Percentiles rank a stretch among this genome's conserved stretches.
phyloP scores from a whole-genome alignment of 2,329 filamentous ascomycete genomes.

The Aspergillus brunneoviolaceus region DNA sequence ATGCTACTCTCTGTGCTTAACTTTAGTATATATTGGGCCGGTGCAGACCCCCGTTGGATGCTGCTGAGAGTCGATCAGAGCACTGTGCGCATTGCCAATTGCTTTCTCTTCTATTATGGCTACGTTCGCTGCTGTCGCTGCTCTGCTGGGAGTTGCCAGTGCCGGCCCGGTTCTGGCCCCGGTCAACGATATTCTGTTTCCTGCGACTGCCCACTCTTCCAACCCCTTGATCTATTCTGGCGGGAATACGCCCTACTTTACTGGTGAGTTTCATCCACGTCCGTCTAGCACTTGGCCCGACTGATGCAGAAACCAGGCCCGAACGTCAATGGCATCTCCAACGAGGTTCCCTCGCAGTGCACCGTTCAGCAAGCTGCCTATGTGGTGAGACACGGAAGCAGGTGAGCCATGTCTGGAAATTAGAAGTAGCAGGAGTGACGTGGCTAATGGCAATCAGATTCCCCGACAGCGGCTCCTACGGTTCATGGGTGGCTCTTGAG shows the following conservation, averaged over 20 bases:
- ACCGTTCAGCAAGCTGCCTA: conserved; percentile 16
- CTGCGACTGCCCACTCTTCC: neutral
- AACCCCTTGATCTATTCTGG: conserved; percentile 1
- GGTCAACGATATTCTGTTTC: neutral
- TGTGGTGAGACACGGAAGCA: conserved; percentile 14
- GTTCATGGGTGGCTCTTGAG: conserved; percentile 11
- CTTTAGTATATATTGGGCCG: too few species aligned
- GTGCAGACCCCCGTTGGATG: too few species aligned
- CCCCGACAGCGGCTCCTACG: conserved; percentile 14
- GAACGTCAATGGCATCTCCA: conserved; percentile 12
- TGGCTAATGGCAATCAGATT: neutral
- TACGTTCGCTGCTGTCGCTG: neutral
- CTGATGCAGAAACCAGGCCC: conserved; percentile 4
- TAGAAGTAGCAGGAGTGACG: too few species aligned
- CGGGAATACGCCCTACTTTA: neutral
- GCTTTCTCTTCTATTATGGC: neutral
- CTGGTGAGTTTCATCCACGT: neutral
- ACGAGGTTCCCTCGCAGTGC: conserved; percentile 9
- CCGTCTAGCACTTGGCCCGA: too few species aligned
- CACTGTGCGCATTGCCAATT: too few species aligned
- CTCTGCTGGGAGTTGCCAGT: neutral
- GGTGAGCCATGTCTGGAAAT: neutral
- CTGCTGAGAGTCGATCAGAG: too few species aligned
- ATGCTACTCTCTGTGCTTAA: too few species aligned
- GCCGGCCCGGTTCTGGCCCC: neutral